These are phyloP conservation scores for Candida sanyaensis DNA, from an alignment of 1,139 yeast genomes.

Conservation along the genomic window DNA sequence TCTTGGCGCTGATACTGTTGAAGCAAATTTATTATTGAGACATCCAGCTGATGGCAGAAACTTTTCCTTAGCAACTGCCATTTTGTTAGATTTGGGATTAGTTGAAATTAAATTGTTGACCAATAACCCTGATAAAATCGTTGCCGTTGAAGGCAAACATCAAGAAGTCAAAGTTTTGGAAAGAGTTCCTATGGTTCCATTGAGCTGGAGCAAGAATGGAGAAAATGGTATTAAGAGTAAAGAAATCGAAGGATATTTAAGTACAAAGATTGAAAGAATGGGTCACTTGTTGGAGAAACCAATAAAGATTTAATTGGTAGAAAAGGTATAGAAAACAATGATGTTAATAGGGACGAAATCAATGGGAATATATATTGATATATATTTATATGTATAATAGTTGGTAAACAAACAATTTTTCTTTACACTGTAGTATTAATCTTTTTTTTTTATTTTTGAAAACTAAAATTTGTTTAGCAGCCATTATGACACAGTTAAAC, in stretches of 20 bases:
- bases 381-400: neutral
- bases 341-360: neutral
- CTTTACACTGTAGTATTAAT: neutral
- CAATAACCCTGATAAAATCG: constrained; percentile 94
- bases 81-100: constrained; percentile 79
- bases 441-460: too few relatives aligned
- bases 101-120: constrained; percentile 76
- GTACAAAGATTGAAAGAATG: constrained; percentile 96
- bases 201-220: constrained; percentile 69
- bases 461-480: neutral
- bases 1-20: constrained; percentile 97
- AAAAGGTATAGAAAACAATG: neutral
- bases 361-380: constrained; percentile 1
- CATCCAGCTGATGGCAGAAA: constrained; percentile 98
- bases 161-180: constrained; percentile 71
- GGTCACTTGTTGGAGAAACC: constrained; percentile 64
- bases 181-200: constrained; percentile 95
- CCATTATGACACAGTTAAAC: neutral
- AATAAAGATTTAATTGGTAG: constrained; percentile 13
- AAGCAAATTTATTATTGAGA: constrained; percentile 86
- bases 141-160: constrained; percentile 88
- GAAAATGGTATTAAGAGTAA: constrained; percentile 67
- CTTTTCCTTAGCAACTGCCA: constrained; percentile 92
- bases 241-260: constrained; percentile 89
- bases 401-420: neutral